Evolutionary conservation across 176 grass and related monocot genomes (phyloP).

Genomic region (Rhynchospora pubera): DNA sequence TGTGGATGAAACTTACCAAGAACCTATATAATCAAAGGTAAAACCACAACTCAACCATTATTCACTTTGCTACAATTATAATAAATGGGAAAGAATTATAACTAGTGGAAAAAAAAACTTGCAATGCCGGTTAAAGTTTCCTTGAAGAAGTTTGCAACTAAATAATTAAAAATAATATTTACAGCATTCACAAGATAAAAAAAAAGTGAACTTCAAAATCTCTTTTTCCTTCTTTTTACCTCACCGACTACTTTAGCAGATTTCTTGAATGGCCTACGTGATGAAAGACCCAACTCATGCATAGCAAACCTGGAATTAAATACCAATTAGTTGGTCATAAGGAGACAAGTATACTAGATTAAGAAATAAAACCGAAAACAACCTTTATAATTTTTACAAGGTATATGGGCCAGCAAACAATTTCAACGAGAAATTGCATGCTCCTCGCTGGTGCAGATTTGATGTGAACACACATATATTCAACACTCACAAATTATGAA

Average conservation of each 20-base stretch:
- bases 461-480: no score
- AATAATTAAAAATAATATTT: neutral
- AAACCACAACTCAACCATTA: neutral
- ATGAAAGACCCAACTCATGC: constrained; percentile 94
- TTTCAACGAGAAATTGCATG: no score
- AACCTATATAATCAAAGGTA: constrained; percentile 43
- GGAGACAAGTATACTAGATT: constrained; percentile 8
- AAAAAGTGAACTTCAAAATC: constrained; percentile 9
- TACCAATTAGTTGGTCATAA: constrained; percentile 15
- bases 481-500: no score
- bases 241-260: constrained; percentile 95
- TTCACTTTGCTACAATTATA: neutral
- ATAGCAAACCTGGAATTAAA: constrained; percentile 69
- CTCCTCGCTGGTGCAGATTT: no score
- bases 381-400: neutral
- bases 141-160: neutral
- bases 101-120: neutral
- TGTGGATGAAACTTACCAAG: constrained; percentile 96
- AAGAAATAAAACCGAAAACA: constrained; percentile 2
- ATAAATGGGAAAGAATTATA: neutral
- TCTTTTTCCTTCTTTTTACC: constrained; percentile 34
- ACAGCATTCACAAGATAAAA: neutral
- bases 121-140: neutral
- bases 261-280: constrained; percentile 87
- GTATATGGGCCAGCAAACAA: neutral